Evolutionary conservation across 2,329 filamentous ascomycete genomes (phyloP), one percentile per base, ranked within the genome.

Genomic region (Ophiostoma tasmaniense): DNA sequence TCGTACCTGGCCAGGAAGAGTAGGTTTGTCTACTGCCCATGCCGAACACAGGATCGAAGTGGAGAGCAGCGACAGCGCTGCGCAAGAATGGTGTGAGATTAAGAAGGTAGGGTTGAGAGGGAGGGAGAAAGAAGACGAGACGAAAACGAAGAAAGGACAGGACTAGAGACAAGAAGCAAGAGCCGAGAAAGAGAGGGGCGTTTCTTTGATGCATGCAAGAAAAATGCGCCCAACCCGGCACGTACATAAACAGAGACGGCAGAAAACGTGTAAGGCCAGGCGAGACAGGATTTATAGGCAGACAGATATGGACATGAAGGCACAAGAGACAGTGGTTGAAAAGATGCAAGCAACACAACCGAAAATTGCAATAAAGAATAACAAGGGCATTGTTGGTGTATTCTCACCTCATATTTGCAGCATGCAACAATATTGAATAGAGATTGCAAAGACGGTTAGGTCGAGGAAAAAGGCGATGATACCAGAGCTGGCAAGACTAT

Each of bases 1-100:
- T 67, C 72, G 28, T 71, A 73, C 72, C 71, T 72, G 71, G 67
- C 72, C 72, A 73, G 65, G 69, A 66, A 61, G 69, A 67, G 59
- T 68, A 73, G 39, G 68, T 50, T 62, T 70, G 33, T 71, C 72
- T 70, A 68, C 69, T 71, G 64, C 72, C 68, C 68, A 72, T 72
- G 39, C 68, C 70, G 67, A 72, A 72, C 66, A 69, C 70, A 69
- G 72, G 62, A 65, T 73, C 72, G 64, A 71, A 72, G 59, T 72
- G 70, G 66, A 71, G 66, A 67, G 71, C 67, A 64, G 71, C 70
- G 39, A 71, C 71, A 68, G 70, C 70, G 69, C 72, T 73, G 68
- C 30, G 67, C 59, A 37, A 64, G 42, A 66, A 66, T 61, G n/a
- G 64, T 50, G 67, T 68, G 64, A 69, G 67, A 66, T 30, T 52